Conservation (phyloP, 140 eudicot genomes). For the Anethum foeniculum region DNA sequence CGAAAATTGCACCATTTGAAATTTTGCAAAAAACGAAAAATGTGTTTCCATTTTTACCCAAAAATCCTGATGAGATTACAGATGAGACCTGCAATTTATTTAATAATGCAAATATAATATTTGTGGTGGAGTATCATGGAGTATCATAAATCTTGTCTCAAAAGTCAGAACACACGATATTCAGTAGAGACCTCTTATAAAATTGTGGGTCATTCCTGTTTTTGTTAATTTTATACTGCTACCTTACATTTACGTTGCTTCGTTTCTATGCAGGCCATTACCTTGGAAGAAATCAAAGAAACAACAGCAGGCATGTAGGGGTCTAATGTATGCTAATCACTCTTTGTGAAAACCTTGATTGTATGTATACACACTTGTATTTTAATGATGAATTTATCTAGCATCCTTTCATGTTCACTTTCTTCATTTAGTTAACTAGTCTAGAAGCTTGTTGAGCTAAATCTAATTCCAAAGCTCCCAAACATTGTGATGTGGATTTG, state of each 20-base stretch:
- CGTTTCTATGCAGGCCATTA: constrained; percentile 46
- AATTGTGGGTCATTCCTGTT: no score
- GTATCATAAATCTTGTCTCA: background rate
- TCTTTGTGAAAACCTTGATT: background rate
- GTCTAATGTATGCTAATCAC: constrained; percentile 2
- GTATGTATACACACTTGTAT: constrained; percentile 3
- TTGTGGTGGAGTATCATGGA: background rate
- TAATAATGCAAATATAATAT: background rate
- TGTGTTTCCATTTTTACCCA: background rate
- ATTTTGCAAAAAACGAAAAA: background rate
- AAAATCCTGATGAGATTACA: background rate
- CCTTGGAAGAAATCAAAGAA: constrained; percentile 67
- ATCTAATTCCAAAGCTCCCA: background rate
- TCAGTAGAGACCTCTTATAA: background rate
- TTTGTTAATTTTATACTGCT: background rate
- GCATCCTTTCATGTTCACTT: background rate
- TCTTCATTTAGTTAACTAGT: background rate
- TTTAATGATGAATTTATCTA: background rate
- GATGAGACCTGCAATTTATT: background rate
- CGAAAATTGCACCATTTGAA: background rate
- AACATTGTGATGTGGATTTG: background rate
- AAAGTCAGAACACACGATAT: background rate
- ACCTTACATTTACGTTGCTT: background rate
- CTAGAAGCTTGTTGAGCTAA: background rate
- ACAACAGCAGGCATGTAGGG: constrained; percentile 59